Evolutionary conservation across 192 early-diverging fungal genomes (phyloP), one percentile per base, ranked within the genome.

Genomic region (Entomortierella chlamydospora): DNA sequence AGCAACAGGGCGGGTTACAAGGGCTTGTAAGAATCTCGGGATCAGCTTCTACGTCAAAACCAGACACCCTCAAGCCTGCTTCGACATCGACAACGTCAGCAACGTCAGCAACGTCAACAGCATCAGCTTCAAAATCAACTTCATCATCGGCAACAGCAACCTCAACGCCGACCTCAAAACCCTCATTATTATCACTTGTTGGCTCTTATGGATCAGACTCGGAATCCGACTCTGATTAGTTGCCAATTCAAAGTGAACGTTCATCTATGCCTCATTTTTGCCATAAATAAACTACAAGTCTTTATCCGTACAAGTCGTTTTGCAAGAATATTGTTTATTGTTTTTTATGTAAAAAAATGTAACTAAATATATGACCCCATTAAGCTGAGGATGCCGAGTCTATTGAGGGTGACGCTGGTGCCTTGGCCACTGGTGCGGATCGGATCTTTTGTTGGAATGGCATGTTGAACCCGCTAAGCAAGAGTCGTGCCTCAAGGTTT

Each of bases 401-500:
- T 29, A 62, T n/a, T 52, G 61, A 42, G 62, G 64, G 58, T 17
- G 65, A 17, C 26, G 59, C 15, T 22, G 39, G 29, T 6, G 50
- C 42, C 41, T 63, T 69, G 54, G 67, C 20, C 42, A 58, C 68
- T 49, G 76, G 68, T 64, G 76, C 50, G 5, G 68, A 61, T 17
- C 68, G 67, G 45, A 60, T 55, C 68, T 79, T 79, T 28, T 65
- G 62, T 57, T 84, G 82, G 90, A 99, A 93, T 37, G 98, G 98
- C 82, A 99, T 83, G 57, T 93, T 90, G 70, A 98, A 93, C 28
- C 94, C 98, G 79, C 90, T 92, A 54, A 99, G 86, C 72, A 97
- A 88, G 61, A 96, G 71, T 26, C 93, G 89, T 9, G 93, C 93
- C 28, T 93, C 91, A 25, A 87, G 79, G 76, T 96, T 94, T 39